Base-by-base conservation (phyloP, 2,329 filamentous ascomycete species). In the Beauveria sp. region DNA sequence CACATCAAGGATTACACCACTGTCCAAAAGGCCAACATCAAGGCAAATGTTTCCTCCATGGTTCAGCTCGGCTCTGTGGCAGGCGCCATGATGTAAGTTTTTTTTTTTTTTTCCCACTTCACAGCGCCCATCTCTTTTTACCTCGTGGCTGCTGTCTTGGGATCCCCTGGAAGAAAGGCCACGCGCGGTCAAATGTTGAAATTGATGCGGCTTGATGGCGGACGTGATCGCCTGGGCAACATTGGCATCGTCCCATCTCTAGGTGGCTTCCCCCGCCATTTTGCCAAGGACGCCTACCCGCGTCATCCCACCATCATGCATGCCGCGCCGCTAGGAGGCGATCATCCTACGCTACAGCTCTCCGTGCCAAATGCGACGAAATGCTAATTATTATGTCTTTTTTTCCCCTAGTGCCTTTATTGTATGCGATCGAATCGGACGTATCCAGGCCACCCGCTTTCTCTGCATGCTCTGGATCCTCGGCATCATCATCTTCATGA, bases 11-110 rank as follows among this genome's bases (percentile, higher is more conserved):
- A 78, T 2, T 85, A 86, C 67, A 76, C 73, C 51, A 67, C 73
- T 0, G 75, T 79, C 4, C 79, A 83, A 52, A 77, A 82, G 69
- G 86, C 87, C 63, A 86, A 89, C 71, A 86, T 88, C 75, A 86
- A 89, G 73, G 86, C 82, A 66, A 93, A 93, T 72, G 88, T 93
- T 60, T 88, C 88, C 1, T 83, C 87, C 53, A 93, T 93, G 89
- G 89, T 93, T 0, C 89, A 92, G 73, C 85, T 92, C 67, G 89
- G 89, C 26, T 89, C 84, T 26, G 88, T 93, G 34, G 85, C 78
- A 4, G 89, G 89, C 49, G 87, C 88, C 34, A 77, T 90, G 38
- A 79, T 80, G 77, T 78, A 69, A 70, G 74, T 62, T 50, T 38
- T 26, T 34, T 12, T 40, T 12, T 34, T 58, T 1, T 20, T 38